Percentiles rank a stretch among this genome's conserved stretches.
Conservation (phyloP, 306 rosid genomes). For the Argentina anserina region DNA sequence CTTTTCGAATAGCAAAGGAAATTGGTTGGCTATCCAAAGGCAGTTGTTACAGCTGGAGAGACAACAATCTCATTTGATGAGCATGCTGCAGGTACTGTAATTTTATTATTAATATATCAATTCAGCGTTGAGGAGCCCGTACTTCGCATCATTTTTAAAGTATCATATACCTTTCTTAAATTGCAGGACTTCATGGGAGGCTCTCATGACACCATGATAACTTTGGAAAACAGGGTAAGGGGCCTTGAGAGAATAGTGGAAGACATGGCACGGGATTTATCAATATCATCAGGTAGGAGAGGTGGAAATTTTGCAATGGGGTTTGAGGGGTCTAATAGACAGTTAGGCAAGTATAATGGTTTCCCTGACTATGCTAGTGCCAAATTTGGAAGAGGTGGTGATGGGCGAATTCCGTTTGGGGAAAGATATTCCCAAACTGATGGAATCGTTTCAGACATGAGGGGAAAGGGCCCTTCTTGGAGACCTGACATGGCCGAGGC, state of each 20-base stretch:
- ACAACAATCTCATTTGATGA: conserved; percentile 95
- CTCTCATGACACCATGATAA: conserved; percentile 91
- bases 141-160: conserved; percentile 22
- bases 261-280: conserved; percentile 91
- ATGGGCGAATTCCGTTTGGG: conserved; percentile 60
- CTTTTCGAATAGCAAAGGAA: conserved; percentile 77
- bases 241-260: conserved; percentile 98
- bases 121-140: conserved; percentile 16
- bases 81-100: conserved; percentile 87
- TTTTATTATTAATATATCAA: neutral
- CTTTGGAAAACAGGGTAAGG: conserved; percentile 92
- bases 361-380: conserved; percentile 62
- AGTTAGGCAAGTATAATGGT: conserved; percentile 75
- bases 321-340: conserved; percentile 72
- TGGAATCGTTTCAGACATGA: conserved; percentile 60
- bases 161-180: conserved; percentile 13
- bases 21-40: conserved; percentile 92
- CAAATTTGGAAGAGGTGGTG: conserved; percentile 80
- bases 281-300: conserved; percentile 79
- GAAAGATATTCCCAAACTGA: conserved; percentile 81
- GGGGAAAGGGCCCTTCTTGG: conserved; percentile 85
- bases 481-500: conserved; percentile 72
- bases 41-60: conserved; percentile 91
- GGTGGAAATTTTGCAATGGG: conserved; percentile 62
- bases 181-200: conserved; percentile 99